Evolutionary conservation across 2,329 filamentous ascomycete species (phyloP).

Genomic region (Rhynchosporium secalis): DNA sequence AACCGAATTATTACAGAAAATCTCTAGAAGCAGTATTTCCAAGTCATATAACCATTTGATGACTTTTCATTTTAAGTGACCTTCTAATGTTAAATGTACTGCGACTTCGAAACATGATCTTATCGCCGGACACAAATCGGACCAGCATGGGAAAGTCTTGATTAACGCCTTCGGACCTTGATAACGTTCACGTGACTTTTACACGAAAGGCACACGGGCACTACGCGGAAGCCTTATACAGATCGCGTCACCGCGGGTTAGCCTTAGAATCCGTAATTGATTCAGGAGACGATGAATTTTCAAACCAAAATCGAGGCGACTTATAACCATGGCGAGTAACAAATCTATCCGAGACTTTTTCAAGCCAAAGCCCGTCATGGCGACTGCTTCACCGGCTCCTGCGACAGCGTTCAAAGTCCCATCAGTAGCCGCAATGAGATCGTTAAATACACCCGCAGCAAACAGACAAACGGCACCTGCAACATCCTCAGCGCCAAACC

Average conservation of each 20-base stretch:
- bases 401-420: constrained; percentile 8
- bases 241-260: not conserved
- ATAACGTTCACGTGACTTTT: not conserved
- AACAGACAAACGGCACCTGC: not conserved
- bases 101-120: no score
- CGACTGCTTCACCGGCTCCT: not conserved
- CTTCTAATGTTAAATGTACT: no score
- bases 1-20: no score
- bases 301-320: not conserved
- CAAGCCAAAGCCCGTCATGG: constrained; percentile 15
- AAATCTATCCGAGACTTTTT: constrained; percentile 31
- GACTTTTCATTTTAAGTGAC: no score
- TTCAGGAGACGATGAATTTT: not conserved
- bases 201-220: not conserved
- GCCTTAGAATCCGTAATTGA: no score
- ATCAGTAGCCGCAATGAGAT: constrained; percentile 8
- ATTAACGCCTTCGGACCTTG: no score
- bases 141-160: no score
- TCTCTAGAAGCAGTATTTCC: no score
- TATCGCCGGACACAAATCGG: no score
- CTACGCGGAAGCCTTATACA: not conserved
- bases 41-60: no score
- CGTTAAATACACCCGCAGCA: constrained; percentile 9
- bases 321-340: constrained; percentile 21
- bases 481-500: constrained; percentile 11